Conservation (phyloP, 306 rosid species). For the Biancaea sappan region DNA sequence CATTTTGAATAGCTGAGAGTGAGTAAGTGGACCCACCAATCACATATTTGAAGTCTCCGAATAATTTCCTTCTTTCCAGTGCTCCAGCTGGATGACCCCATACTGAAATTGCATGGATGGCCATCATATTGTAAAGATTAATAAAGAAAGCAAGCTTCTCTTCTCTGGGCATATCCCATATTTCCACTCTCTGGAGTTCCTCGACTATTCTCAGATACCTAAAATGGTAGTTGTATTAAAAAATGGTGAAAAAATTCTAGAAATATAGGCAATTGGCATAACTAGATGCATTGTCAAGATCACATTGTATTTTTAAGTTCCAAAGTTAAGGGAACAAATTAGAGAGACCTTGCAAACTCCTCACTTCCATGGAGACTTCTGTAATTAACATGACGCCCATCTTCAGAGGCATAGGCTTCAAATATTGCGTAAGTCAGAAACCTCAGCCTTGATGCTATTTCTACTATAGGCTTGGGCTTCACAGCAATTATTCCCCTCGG, state of each 20-base stretch:
- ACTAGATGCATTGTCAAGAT: constrained; percentile 18
- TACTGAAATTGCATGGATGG: constrained; percentile 73
- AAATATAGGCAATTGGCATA: neutral
- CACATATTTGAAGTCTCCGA: constrained; percentile 71
- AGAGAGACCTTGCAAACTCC: constrained; percentile 81
- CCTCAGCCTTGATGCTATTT: constrained; percentile 80
- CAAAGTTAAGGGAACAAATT: neutral
- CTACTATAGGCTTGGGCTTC: constrained; percentile 67
- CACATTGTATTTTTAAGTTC: constrained; percentile 12
- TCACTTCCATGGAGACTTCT: constrained; percentile 77
- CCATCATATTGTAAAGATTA: constrained; percentile 89
- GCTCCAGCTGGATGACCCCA: constrained; percentile 78
- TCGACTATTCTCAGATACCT: constrained; percentile 82
- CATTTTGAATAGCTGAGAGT: constrained; percentile 79
- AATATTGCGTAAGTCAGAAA: constrained; percentile 59
- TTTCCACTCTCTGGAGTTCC: constrained; percentile 87
- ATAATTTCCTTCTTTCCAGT: constrained; percentile 67
- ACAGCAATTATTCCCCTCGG: constrained; percentile 67
- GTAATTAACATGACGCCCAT: constrained; percentile 72
- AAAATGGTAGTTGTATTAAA: constrained; percentile 18
- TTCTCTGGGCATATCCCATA: constrained; percentile 68
- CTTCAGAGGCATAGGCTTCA: constrained; percentile 77
- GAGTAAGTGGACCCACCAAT: constrained; percentile 74
- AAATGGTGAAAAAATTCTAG: neutral
- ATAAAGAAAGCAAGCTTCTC: constrained; percentile 81